Evolutionary conservation across 306 rosid genomes (phyloP), one percentile per base, ranked within the genome.

Genomic region (Luffa acutangula): DNA sequence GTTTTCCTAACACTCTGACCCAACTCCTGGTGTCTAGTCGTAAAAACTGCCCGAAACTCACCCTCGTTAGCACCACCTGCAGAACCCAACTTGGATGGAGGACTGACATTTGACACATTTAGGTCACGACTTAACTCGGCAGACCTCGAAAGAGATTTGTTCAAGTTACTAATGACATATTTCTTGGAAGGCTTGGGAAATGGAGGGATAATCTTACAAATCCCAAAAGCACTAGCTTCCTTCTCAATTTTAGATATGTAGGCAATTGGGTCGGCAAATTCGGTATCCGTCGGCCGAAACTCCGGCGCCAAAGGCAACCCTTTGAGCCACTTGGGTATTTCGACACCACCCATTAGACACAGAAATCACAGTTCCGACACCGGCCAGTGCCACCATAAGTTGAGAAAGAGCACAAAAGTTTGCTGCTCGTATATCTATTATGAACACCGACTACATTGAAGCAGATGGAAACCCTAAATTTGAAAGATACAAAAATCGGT

Each of bases 241-340:
- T 91, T 91, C 87, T 96, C 99, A 81, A 96, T 96, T 88, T 93
- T 96, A 31, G 99, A 93, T 83, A 96, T 93, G 81, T 93, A 96
- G 80, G 98, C 96, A 89, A 96, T 89, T 11, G 99, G 99, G 98
- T 93, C 99, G 3, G 92, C 86, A 37, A 96, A 96, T 85, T 95
- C 99, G 3, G 97, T 93, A 63, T 93, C 97, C 0, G 99, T 96
- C 43, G 99, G 99, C 58, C 90, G 92, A 88, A 96, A 96, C 85
- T 88, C 96, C 3, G 97, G 99, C 31, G 99, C 99, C 85, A 86
- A 87, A n/a, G 97, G 97, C 91, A 95, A 83, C 87, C 81, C 85
- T 83, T 91, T 59, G 3, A 93, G 88, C 99, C 99, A 95, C 83
- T 87, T 87, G 74, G 97, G 97, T 83, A 89, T 90, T 82, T 95